Conservation (phyloP, 768 basidiomycete species). For the Rhodosporidiobolus odoratus region DNA sequence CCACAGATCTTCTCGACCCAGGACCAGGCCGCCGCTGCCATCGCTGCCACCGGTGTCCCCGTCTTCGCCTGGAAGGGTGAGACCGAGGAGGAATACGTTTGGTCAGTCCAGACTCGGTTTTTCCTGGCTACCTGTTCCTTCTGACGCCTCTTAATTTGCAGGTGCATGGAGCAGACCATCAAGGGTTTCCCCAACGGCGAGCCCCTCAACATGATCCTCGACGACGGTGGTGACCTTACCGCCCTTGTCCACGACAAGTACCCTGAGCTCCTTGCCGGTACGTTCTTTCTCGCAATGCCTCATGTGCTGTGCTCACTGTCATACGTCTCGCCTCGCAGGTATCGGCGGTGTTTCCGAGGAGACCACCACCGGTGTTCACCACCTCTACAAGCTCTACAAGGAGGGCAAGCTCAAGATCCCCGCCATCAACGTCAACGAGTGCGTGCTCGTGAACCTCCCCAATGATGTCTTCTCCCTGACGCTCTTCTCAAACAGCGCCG, state of each 20-base stretch:
- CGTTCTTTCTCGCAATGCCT: conserved; percentile 21
- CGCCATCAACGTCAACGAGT: conserved; percentile 91
- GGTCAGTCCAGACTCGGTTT: conserved; percentile 58
- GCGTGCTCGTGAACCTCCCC: too few species aligned
- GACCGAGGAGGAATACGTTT: conserved; percentile 95
- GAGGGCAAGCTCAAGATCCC: conserved; percentile 94
- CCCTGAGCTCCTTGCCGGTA: conserved; percentile 77
- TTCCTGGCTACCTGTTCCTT: too few species aligned
- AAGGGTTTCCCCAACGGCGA: conserved; percentile 77
- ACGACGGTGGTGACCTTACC: conserved; percentile 97
- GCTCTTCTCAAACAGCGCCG: conserved; percentile 59
- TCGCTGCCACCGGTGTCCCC: conserved; percentile 91
- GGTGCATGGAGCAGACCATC: conserved; percentile 74
- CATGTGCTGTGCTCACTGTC: neutral
- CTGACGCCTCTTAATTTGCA: neutral
- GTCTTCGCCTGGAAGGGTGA: conserved; percentile 99
- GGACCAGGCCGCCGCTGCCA: conserved; percentile 94
- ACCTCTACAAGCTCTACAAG: conserved; percentile 95
- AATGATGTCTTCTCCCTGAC: too few species aligned
- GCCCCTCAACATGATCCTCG: conserved; percentile 95
- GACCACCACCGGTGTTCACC: conserved; percentile 99
- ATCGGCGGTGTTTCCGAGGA: conserved; percentile 96
- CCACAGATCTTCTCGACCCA: conserved; percentile 97
- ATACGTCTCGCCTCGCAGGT: conserved; percentile 50
- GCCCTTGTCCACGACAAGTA: conserved; percentile 91